Conservation (phyloP, 139 green algal species). For the Ostreobium quekettii region DNA sequence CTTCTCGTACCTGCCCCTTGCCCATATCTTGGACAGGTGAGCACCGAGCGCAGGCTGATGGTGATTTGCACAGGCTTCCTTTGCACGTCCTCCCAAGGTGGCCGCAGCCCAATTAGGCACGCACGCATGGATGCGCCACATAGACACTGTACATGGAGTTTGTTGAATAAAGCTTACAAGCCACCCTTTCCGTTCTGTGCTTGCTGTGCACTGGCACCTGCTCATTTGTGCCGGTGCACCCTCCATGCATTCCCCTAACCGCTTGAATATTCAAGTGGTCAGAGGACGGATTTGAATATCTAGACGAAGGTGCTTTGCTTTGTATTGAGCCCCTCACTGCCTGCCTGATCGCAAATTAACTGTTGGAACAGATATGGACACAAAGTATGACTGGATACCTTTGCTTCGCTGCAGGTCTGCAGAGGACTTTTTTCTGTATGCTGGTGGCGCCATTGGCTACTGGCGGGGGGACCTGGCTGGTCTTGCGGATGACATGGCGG, state of each 20-base stretch:
- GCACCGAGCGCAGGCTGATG: too few relatives aligned
- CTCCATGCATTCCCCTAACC: background rate
- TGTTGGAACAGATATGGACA: background rate
- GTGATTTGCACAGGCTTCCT: too few relatives aligned
- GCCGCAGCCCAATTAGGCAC: background rate
- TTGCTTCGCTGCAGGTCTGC: slow-evolving; percentile 42
- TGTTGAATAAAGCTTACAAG: background rate
- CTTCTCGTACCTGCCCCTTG: slow-evolving; percentile 63
- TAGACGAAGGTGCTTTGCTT: background rate
- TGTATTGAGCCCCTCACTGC: background rate
- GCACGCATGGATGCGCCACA: background rate
- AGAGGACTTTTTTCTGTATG: slow-evolving; percentile 70
- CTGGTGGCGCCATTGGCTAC: slow-evolving; percentile 71
- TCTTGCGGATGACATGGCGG: slow-evolving; percentile 75
- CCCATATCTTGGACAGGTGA: slow-evolving; percentile 67
- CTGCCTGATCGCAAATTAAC: too few relatives aligned
- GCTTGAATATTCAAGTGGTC: background rate
- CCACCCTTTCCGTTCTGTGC: background rate
- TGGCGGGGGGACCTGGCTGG: slow-evolving; percentile 71
- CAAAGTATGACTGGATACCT: background rate
- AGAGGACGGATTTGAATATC: background rate
- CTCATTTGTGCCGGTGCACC: background rate
- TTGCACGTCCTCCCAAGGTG: background rate
- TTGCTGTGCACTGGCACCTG: background rate
- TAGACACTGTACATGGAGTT: background rate